These are phyloP conservation scores for Saksenaea oblongispora DNA, from an alignment of 371 early-diverging fungal species.

Conservation along the genomic window DNA sequence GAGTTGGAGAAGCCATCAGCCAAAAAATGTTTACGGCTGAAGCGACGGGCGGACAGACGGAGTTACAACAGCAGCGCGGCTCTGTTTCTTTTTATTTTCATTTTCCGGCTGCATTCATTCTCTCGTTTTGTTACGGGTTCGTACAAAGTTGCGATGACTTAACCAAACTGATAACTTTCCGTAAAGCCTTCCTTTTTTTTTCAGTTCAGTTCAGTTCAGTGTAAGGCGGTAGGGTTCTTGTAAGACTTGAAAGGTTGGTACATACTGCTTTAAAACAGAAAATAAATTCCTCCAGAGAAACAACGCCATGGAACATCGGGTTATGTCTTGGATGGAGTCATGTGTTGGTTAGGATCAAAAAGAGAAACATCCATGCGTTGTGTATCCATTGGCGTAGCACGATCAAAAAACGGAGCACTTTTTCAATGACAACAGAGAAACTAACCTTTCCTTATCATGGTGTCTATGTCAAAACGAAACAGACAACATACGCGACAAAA, in stretches of 20 bases:
- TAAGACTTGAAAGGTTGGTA: not conserved
- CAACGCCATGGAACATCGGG: too few relatives aligned
- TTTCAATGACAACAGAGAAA: too few relatives aligned
- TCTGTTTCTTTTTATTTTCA: not conserved
- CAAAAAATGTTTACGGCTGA: constrained; percentile 1
- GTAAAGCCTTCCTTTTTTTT: not conserved
- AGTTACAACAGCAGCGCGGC: not conserved
- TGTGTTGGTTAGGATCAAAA: too few relatives aligned
- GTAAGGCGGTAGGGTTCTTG: not conserved
- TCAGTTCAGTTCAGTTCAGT: too few relatives aligned
- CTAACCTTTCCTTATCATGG: too few relatives aligned
- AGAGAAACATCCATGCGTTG: too few relatives aligned
- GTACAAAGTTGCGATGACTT: not conserved
- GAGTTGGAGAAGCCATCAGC: not conserved
- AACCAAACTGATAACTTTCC: not conserved
- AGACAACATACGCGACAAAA: not conserved
- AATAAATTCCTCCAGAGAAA: too few relatives aligned
- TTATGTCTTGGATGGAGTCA: too few relatives aligned
- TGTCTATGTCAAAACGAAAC: too few relatives aligned
- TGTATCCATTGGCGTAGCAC: too few relatives aligned
- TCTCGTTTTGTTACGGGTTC: not conserved
- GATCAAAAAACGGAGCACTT: too few relatives aligned
- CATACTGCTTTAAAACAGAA: not conserved
- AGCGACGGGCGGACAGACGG: not conserved
- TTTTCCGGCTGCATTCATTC: not conserved